Base-by-base conservation (phyloP, 139 green algal species). In the Picochlorum sp. region DNA sequence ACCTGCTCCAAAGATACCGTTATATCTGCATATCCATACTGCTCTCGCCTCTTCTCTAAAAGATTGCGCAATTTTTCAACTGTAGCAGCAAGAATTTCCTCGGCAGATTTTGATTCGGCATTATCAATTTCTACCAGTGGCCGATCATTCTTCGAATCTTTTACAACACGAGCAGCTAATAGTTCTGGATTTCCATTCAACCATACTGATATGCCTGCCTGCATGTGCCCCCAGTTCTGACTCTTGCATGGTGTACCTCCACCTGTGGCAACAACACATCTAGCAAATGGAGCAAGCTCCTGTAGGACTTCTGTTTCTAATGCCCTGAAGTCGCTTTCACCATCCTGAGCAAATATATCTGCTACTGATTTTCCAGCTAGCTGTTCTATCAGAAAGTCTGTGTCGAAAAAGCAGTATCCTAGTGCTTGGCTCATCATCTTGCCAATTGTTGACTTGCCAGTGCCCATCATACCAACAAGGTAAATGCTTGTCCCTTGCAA, bases 391-490 rank as follows among this genome's bases (percentile, higher is more conserved):
- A 93, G 61, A 2, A 25, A 36, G 58, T 95, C 87, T 5, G 78
- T 82, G 77, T 96, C 88, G 40, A 96, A 86, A 54, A 89, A 90
- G 7, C 70, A 78, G 66, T 95, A 96, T 14, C 62, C 51, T 12
- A 87, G 63, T 3, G 68, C 67, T 25, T 68, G 50, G 18, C 52
- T 60, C 13, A 87, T 18, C 7, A 83, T 50, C 32, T 68, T 64
- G 56, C 78, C 78, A 8, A 81, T 63, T 2, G 74, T 81, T 24
- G 68, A 76, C 65, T 87, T 87, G n/a, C 79, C 79, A 58, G 73
- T 84, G 61, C 87, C 87, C 87, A 95, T 95, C 87, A 95, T 95
- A 57, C 87, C 87, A 5, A 94, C 80, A 5, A 95, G 70, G 64
- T 85, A 95, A 31, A 95, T 64, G 69, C 74, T 89, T 57, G 77